Evolutionary conservation across 768 basidiomycete genomes (phyloP).

Genomic region (Pleurotus eryngii): DNA sequence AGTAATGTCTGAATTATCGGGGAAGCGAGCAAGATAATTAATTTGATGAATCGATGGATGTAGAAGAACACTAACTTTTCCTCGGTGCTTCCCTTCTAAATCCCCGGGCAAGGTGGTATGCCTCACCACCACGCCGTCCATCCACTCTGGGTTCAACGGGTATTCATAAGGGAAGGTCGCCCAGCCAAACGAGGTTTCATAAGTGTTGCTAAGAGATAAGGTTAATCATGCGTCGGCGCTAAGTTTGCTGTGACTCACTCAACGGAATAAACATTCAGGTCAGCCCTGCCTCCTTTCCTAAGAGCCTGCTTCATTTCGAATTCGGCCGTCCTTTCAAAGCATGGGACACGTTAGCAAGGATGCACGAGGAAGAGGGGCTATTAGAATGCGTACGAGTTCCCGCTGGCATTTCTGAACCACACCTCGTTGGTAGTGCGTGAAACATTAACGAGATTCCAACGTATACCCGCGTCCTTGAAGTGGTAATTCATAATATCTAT

Average conservation of each 20-base stretch:
- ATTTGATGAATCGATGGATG: too few species aligned
- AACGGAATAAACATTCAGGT: not conserved
- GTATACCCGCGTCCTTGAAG: not conserved
- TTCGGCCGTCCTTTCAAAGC: not conserved
- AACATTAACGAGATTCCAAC: not conserved
- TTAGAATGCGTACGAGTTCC: not conserved
- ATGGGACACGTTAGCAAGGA: not conserved
- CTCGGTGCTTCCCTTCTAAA: not conserved
- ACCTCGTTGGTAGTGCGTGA: not conserved
- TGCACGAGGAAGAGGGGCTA: not conserved
- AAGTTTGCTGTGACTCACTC: not conserved
- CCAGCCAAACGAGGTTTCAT: not conserved
- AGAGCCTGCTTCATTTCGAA: slow-evolving; percentile 4
- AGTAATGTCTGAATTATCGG: not conserved
- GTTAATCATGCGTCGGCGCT: too few species aligned
- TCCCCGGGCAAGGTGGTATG: not conserved
- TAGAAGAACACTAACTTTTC: not conserved
- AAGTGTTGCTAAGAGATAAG: not conserved
- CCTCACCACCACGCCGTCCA: not conserved
- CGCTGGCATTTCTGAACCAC: not conserved
- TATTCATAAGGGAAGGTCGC: slow-evolving; percentile 3
- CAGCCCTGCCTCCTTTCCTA: not conserved
- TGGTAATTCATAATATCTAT: not conserved
- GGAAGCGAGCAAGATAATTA: not conserved
- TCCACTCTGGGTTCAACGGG: not conserved